These are phyloP conservation scores for Papilionanthe hybrid DNA, from an alignment of 116 monocot genomes.

Conservation along the genomic window DNA sequence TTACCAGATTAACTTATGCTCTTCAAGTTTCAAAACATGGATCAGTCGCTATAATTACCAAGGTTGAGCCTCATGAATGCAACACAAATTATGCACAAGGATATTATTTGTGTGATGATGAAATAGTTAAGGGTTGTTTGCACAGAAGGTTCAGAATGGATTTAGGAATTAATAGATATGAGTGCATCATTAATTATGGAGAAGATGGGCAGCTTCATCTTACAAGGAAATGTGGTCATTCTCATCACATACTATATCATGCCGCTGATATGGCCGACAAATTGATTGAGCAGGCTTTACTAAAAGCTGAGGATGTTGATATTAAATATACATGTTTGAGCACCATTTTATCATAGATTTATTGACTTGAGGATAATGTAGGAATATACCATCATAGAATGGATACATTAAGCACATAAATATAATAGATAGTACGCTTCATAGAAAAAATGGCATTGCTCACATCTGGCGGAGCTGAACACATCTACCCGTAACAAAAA, in stretches of 20 bases:
- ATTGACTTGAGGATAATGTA: slow-evolving; percentile 73
- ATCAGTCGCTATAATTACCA: slow-evolving; percentile 88
- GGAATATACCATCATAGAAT: slow-evolving; percentile 75
- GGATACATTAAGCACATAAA: slow-evolving; percentile 66
- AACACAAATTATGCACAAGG: slow-evolving; percentile 98
- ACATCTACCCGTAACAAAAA: slow-evolving; percentile 89
- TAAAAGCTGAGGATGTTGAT: slow-evolving; percentile 79
- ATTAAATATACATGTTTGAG: slow-evolving; percentile 70
- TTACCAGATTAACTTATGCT: slow-evolving; percentile 90
- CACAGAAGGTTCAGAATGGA: slow-evolving; percentile 92
- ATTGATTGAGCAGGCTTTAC: slow-evolving; percentile 82
- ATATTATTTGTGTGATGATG: slow-evolving; percentile 89
- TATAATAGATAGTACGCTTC: slow-evolving; percentile 65
- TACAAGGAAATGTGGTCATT: slow-evolving; percentile 92
- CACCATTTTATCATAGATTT: slow-evolving; percentile 91
- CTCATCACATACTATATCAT: slow-evolving; percentile 85
- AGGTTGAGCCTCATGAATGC: slow-evolving; percentile 91
- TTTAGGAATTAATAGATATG: slow-evolving; percentile 81
- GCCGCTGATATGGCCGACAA: slow-evolving; percentile 95
- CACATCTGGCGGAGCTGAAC: slow-evolving; percentile 91
- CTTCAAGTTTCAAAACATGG: slow-evolving; percentile 88
- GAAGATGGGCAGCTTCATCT: slow-evolving; percentile 91
- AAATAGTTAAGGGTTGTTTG: slow-evolving; percentile 94
- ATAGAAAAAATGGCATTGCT: slow-evolving; percentile 82
- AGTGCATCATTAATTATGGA: slow-evolving; percentile 87